Evolutionary conservation across 2,329 filamentous ascomycete species (phyloP), one percentile per base, ranked within the genome.

Genomic region (Akanthomyces dipterigenus): DNA sequence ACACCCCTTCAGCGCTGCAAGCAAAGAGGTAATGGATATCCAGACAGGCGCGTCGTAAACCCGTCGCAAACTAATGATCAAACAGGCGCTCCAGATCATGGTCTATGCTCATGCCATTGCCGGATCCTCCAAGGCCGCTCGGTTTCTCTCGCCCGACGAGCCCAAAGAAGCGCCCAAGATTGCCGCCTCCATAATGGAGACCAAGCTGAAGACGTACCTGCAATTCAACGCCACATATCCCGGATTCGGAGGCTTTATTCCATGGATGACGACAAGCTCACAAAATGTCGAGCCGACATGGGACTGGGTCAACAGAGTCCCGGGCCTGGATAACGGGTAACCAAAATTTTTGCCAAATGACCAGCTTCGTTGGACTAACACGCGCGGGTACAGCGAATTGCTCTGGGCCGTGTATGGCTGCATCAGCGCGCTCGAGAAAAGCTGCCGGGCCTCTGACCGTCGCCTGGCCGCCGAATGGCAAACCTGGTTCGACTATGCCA

Each of bases 401-500:
- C 62, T 77, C 0, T 78, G 76, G 76, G 75, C 75, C 9, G 74
- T 78, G 0, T 77, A 78, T 55, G 75, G 71, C 16, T 72, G 69
- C 22, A 72, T 77, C 20, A 70, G 76, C 46, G 75, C 71, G 1
- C 68, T 76, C 1, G 70, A 75, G 55, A 70, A 68, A 20, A 70
- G 66, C 1, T 16, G 61, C 2, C 65, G 65, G n/a, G n/a, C 55
- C 3, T 63, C 63, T 1, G 65, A 67, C 40, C 64, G 65, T 18
- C 63, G 70, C 11, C 71, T 77, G 22, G 76, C 73, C 11, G 53
- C 64, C 5, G 66, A 62, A 1, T 78, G 76, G 76, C 71, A 76
- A 49, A 48, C 49, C 0, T 78, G 76, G 76, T 67, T 78, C 45
- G 73, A 77, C 51, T 77, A 75, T 45, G 71, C 73, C 26, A 73